Evolutionary conservation across 306 rosid genomes (phyloP).

Genomic region (Vigna unguiculata): DNA sequence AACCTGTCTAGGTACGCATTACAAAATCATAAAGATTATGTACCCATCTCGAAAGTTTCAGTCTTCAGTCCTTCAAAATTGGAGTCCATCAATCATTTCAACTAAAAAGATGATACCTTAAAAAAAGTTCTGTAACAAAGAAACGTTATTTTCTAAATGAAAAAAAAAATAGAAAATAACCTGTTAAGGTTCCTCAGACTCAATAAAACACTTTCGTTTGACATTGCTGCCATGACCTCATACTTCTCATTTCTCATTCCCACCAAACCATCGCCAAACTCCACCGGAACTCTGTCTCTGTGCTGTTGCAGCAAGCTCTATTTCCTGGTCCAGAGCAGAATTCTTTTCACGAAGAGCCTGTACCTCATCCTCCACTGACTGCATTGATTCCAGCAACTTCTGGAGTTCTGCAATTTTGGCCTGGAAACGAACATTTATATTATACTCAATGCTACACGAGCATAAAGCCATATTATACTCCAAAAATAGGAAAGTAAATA

Average conservation of each 20-base stretch:
- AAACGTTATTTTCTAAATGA: constrained; percentile 40
- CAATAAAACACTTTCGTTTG: constrained; percentile 37
- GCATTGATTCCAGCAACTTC: constrained; percentile 76
- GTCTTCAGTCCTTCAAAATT: constrained; percentile 44
- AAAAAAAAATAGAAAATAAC: constrained; percentile 24
- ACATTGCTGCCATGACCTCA: constrained; percentile 24
- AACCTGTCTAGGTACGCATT: constrained; percentile 1
- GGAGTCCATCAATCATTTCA: constrained; percentile 45
- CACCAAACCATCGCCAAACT: constrained; percentile 86
- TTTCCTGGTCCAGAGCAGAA: constrained; percentile 71
- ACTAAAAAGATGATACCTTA: constrained; percentile 31
- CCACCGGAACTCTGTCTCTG: constrained; percentile 89
- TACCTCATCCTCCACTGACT: constrained; percentile 80
- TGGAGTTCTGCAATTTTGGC: constrained; percentile 90
- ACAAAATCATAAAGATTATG: constrained; percentile 38
- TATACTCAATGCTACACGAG: constrained; percentile 19
- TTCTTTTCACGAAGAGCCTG: constrained; percentile 82
- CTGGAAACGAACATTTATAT: constrained; percentile 52
- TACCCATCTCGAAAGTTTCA: constrained; percentile 42
- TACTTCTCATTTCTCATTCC: constrained; percentile 41
- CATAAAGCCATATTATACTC: neutral
- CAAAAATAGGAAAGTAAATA: constrained; percentile 21
- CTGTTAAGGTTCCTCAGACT: constrained; percentile 34
- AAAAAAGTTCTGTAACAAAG: constrained; percentile 39
- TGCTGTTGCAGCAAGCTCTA: constrained; percentile 69